Conservation (phyloP, 805 yeast genomes). For the Cyberlindnera mississippiensis region DNA sequence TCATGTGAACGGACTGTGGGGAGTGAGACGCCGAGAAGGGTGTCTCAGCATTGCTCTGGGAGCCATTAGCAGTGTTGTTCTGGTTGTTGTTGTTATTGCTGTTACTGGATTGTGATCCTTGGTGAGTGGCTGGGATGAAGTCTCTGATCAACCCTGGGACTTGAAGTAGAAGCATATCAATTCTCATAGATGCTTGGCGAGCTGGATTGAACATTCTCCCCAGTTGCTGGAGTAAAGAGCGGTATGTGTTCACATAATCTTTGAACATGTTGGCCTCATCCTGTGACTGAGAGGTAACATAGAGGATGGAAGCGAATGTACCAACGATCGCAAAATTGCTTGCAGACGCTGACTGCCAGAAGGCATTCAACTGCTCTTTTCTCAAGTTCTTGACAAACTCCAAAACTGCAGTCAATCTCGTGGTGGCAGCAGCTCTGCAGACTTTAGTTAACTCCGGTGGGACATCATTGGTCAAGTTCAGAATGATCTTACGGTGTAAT, state of each 20-base stretch:
- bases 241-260: conserved; percentile 68
- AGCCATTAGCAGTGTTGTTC: conserved; percentile 6
- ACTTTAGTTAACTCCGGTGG: conserved; percentile 56
- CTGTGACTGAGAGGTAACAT: conserved; percentile 55
- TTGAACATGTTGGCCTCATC: conserved; percentile 65
- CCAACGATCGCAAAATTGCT: conserved; percentile 80
- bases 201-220: conserved; percentile 78
- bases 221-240: conserved; percentile 71
- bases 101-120: too few relatives aligned
- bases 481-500: conserved; percentile 72
- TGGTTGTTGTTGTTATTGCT: conserved; percentile 4
- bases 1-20: conserved; percentile 12
- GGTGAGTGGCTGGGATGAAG: conserved; percentile 4
- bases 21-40: conserved; percentile 13
- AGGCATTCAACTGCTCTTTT: conserved; percentile 80
- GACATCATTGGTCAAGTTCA: conserved; percentile 42
- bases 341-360: conserved; percentile 85
- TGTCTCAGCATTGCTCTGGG: conserved; percentile 9
- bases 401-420: conserved; percentile 72
- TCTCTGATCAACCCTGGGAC: conserved; percentile 53
- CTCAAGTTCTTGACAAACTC: conserved; percentile 52
- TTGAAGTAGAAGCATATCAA: conserved; percentile 68
- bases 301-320: conserved; percentile 78
- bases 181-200: conserved; percentile 63
- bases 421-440: conserved; percentile 81